Conservation (phyloP, 306 rosid species). For the Fragaria vesca region DNA sequence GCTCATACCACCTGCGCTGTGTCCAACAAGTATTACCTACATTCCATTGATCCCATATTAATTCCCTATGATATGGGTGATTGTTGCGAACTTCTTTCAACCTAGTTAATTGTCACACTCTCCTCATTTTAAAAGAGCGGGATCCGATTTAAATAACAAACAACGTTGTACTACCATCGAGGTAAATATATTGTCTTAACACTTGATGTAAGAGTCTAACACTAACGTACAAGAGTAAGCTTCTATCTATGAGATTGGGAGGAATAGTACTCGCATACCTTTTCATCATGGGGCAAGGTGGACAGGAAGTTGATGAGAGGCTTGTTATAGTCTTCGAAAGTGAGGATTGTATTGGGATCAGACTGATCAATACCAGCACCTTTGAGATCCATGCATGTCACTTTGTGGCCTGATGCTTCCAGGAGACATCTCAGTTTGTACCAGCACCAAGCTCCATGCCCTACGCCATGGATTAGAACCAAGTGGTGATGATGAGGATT, state of each 20-base stretch:
- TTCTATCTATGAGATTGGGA: not conserved
- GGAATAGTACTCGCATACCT: not conserved
- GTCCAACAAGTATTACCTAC: constrained; percentile 37
- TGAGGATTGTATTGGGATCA: constrained; percentile 18
- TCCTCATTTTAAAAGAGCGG: too few relatives aligned
- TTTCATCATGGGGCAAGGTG: constrained; percentile 13
- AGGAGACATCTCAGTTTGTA: constrained; percentile 14
- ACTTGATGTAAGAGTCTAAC: too few relatives aligned
- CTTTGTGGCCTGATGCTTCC: constrained; percentile 16
- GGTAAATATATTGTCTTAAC: too few relatives aligned
- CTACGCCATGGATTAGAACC: constrained; percentile 16
- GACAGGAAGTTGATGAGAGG: constrained; percentile 19
- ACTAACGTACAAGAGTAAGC: too few relatives aligned
- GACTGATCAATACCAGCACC: constrained; percentile 18
- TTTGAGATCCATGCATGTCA: constrained; percentile 22
- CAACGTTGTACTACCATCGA: too few relatives aligned
- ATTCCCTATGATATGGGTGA: too few relatives aligned
- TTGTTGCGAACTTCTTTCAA: too few relatives aligned
- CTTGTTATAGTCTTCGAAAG: constrained; percentile 18
- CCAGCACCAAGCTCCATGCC: constrained; percentile 32
- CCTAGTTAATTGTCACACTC: too few relatives aligned
- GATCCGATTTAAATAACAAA: too few relatives aligned
- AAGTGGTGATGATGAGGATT: not conserved
- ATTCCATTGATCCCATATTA: not conserved
- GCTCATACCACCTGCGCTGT: constrained; percentile 37